Percentiles rank a stretch among this genome's conserved stretches.
Conservation (phyloP, 352 stramenopile species). For the Phytophthora sp. region DNA sequence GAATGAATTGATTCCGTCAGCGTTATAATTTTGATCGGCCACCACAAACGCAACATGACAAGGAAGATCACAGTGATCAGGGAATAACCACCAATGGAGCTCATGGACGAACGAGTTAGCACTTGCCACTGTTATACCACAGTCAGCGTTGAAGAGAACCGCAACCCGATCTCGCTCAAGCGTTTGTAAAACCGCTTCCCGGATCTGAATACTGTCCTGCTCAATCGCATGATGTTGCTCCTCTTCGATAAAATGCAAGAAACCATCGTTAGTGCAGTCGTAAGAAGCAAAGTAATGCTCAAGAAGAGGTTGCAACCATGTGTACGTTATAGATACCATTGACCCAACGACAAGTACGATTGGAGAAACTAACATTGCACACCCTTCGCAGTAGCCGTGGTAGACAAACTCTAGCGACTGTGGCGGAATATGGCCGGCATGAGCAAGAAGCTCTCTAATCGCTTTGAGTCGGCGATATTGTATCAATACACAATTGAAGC, state of each 20-base stretch:
- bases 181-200: slow-evolving; percentile 12
- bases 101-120: slow-evolving; percentile 39
- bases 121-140: slow-evolving; percentile 32
- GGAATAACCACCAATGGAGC: slow-evolving; percentile 36
- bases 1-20: no score
- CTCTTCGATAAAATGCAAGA: neutral
- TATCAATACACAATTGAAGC: slow-evolving; percentile 15
- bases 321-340: neutral
- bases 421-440: neutral
- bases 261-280: slow-evolving; percentile 12
- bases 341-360: slow-evolving; percentile 29
- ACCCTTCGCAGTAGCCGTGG: slow-evolving; percentile 31
- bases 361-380: slow-evolving; percentile 10
- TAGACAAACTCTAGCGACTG: slow-evolving; percentile 32
- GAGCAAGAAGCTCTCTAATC: slow-evolving; percentile 14
- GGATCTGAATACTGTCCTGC: neutral
- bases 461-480: slow-evolving; percentile 14
- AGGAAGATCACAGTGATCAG: slow-evolving; percentile 22
- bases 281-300: slow-evolving; percentile 35
- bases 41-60: slow-evolving; percentile 35
- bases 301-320: slow-evolving; percentile 18
- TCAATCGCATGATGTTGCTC: neutral
- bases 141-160: slow-evolving; percentile 40
- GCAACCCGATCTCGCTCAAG: slow-evolving; percentile 20
- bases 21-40: neutral